Percentiles rank a stretch among this genome's conserved stretches.
phyloP scores from a whole-genome alignment of 176 grass and related monocot species.

The Elymus sibiricus region DNA sequence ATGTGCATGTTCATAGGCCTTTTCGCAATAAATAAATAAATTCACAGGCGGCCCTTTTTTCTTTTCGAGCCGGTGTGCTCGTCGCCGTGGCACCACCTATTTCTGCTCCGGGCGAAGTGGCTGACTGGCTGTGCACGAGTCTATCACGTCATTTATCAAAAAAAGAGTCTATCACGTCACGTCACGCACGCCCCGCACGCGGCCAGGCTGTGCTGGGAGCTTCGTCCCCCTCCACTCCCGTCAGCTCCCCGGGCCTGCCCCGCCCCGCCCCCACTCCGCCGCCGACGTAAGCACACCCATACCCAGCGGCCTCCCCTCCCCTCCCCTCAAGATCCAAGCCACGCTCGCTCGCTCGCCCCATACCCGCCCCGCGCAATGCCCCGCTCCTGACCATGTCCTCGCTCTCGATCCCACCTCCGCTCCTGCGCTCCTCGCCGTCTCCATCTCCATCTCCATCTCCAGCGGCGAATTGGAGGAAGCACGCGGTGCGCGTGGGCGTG shows the following conservation, averaged over 20 bases:
- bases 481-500: background rate
- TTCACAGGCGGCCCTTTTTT: too few relatives aligned
- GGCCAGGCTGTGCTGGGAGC: background rate
- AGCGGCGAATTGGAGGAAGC: background rate
- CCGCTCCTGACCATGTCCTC: constrained; percentile 38
- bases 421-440: background rate
- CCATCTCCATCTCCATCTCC: background rate
- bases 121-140: background rate
- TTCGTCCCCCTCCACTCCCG: background rate
- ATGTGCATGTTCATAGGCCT: too few relatives aligned
- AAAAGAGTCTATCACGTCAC: background rate
- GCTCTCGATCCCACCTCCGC: constrained; percentile 9
- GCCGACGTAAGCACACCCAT: background rate
- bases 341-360: background rate
- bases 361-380: constrained; percentile 12
- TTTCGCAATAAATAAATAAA: too few relatives aligned
- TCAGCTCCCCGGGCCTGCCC: background rate
- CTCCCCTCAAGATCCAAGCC: background rate
- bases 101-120: background rate
- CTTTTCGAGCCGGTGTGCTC: background rate
- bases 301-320: background rate
- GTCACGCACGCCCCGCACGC: background rate
- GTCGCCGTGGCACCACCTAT: background rate
- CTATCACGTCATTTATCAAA: background rate
- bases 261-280: background rate